Evolutionary conservation across 1,139 yeast species (phyloP).

Genomic region (Diutina pseudorugosa): DNA sequence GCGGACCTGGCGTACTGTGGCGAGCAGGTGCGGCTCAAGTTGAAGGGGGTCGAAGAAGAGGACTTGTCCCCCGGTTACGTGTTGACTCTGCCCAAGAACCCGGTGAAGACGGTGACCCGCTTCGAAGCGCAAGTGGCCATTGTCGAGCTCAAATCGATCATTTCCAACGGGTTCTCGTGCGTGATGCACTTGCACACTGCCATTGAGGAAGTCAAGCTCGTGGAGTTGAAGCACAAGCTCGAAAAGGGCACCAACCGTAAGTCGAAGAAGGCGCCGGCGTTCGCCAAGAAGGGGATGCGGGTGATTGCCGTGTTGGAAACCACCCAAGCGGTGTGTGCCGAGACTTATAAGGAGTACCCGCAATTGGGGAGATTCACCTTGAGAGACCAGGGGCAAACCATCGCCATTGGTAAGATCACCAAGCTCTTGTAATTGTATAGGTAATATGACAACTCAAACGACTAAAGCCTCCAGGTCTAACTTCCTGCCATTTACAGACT

Average conservation of each 20-base stretch:
- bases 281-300: constrained; percentile 98
- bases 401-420: constrained; percentile 95
- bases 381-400: constrained; percentile 96
- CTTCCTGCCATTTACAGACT: too few species aligned
- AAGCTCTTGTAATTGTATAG: constrained; percentile 33
- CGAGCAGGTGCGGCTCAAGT: constrained; percentile 88
- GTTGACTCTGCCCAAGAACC: constrained; percentile 71
- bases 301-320: constrained; percentile 85
- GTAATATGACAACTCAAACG: not conserved
- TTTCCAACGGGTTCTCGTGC: constrained; percentile 93
- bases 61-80: constrained; percentile 89
- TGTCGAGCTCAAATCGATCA: constrained; percentile 86
- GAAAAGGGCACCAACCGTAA: constrained; percentile 95
- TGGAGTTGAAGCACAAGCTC: constrained; percentile 77
- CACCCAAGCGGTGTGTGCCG: constrained; percentile 81
- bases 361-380: constrained; percentile 96
- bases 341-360: constrained; percentile 82
- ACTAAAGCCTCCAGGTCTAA: too few species aligned
- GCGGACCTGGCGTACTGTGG: constrained; percentile 87
- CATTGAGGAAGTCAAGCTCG: constrained; percentile 82
- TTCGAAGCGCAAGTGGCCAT: constrained; percentile 96
- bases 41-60: constrained; percentile 95
- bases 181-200: constrained; percentile 99
- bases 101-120: constrained; percentile 80
- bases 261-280: constrained; percentile 94